Base-by-base conservation (phyloP, 2,329 filamentous ascomycete genomes). In the Alternaria novae-zelandiae region DNA sequence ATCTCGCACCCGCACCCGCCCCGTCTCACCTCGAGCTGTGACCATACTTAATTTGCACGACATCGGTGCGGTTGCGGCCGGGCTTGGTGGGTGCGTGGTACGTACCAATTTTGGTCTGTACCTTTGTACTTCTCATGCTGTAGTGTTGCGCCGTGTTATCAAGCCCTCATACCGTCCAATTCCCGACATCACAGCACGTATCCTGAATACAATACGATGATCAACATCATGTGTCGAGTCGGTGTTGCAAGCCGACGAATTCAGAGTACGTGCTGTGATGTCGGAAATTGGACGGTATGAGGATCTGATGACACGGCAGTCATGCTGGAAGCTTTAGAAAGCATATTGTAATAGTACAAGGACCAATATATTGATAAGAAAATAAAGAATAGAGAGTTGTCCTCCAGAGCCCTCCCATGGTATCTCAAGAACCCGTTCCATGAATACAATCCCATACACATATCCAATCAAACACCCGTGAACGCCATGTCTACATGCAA, bases 41-140 rank as follows among this genome's bases (percentile, higher is more conserved):
- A 61, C 65, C 61, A 62, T 51, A 60, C 56, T 30, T 61, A 63
- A 66, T 66, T 9, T 61, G 63, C 59, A 68, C 65, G 43, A 64
- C 65, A 26, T 49, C 25, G 11, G 44, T 64, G 54, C 45, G 23
- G 41, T 21, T 15, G 25, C 25, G 21, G 11, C 5, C 32, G 26
- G 36, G 8, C 28, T 25, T 26, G 32, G 36, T 11, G 44, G 30
- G 46, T 36, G 21, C 5, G 11, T 21, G 26, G 20, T 30, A 61
- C 17, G 45, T 56, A 43, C 32, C 32, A 21, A 36, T 30, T 26
- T 53, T 20, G 26, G 44, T 13, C 11, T 36, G 28, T 25, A 25
- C 20, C 13, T n/a, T 53, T 23, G 28, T 53, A n/a, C 30, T 15
- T 36, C 4, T 15, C 15, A 6, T 36, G 32, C 32, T 36, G 32